Evolutionary conservation across 805 yeast species (phyloP).

Genomic region (Grigorovia yakushimaensis): DNA sequence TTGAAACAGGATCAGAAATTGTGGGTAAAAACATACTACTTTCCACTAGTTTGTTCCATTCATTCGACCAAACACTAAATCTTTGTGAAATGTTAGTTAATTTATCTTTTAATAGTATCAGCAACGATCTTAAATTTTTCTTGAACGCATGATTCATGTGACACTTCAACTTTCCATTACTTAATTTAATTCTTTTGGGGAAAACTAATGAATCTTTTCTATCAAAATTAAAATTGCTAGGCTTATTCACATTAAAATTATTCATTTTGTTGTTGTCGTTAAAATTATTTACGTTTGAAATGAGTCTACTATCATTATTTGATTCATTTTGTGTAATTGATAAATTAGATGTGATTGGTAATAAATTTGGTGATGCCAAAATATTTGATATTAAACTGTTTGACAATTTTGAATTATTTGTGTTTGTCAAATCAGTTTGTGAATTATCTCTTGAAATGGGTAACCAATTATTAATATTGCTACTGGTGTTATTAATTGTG

Average conservation of each 20-base stretch:
- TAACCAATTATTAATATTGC: background rate
- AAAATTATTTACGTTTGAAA: background rate
- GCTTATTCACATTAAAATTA: background rate
- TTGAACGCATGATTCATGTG: constrained; percentile 11
- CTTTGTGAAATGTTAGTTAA: constrained; percentile 36
- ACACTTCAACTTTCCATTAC: background rate
- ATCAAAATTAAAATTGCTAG: background rate
- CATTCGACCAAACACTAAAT: constrained; percentile 32
- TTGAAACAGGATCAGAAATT: constrained; percentile 43
- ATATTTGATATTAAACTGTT: too few relatives aligned
- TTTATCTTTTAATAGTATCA: constrained; percentile 20
- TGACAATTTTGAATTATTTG: too few relatives aligned
- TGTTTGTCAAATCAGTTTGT: background rate
- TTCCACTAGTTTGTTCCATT: constrained; percentile 38
- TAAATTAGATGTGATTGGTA: too few relatives aligned
- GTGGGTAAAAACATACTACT: constrained; percentile 35
- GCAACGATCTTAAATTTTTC: constrained; percentile 18
- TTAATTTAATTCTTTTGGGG: background rate
- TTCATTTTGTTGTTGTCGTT: background rate
- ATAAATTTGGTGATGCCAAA: too few relatives aligned
- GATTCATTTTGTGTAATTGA: too few relatives aligned
- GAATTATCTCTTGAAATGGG: background rate
- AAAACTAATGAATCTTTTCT: background rate
- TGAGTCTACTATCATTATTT: too few relatives aligned
- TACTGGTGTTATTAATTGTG: background rate